phyloP scores from a whole-genome alignment of 2,329 filamentous ascomycete genomes.

The Pseudopithomyces maydicus region DNA sequence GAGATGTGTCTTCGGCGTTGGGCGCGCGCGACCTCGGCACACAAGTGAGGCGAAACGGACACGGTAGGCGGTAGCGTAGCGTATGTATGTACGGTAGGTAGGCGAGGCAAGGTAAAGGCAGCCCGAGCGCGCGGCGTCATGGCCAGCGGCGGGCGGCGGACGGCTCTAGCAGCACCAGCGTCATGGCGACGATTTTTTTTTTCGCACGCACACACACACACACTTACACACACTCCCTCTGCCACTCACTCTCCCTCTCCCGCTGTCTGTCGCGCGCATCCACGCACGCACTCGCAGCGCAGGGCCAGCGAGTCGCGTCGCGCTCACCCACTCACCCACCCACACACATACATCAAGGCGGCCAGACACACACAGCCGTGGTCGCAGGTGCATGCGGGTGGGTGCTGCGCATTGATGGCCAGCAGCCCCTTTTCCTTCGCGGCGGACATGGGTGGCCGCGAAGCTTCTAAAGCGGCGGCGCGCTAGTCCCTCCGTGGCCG shows the following conservation, averaged over 20 bases:
- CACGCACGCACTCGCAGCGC: not conserved
- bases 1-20: not conserved
- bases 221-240: too few relatives aligned
- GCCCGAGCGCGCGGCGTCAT: slow-evolving; percentile 1
- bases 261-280: too few relatives aligned
- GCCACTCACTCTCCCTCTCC: too few relatives aligned
- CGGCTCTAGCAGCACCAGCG: not conserved
- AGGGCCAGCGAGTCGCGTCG: too few relatives aligned
- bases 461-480: slow-evolving; percentile 32
- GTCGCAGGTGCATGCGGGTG: slow-evolving; percentile 2
- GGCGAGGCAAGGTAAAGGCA: too few relatives aligned
- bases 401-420: slow-evolving; percentile 8
- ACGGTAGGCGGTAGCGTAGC: not conserved
- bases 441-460: slow-evolving; percentile 9
- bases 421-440: slow-evolving; percentile 12
- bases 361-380: not conserved
- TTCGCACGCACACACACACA: not conserved
- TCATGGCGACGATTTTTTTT: not conserved
- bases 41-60: not conserved
- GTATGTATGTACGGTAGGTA: not conserved
- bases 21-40: not conserved
- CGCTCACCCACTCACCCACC: not conserved
- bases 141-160: not conserved
- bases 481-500: slow-evolving; percentile 1
- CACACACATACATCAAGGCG: too few relatives aligned